Conservation (phyloP, 2,329 filamentous ascomycete genomes). For the Saccharata proteae region DNA sequence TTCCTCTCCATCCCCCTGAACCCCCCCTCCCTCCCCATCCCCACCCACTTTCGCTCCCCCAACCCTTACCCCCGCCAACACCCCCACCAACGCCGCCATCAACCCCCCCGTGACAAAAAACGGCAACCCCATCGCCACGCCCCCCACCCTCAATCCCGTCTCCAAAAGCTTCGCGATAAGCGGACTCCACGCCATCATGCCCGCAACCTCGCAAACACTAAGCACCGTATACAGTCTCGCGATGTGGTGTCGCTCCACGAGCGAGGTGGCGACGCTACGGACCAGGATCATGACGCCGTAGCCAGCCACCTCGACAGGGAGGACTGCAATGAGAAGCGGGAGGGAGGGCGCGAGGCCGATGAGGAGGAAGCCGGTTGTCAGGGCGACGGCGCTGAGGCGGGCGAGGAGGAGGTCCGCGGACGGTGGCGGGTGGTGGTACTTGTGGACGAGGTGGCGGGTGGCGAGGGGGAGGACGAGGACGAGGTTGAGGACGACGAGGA, state of each 20-base stretch:
- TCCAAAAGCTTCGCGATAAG: conserved; percentile 36
- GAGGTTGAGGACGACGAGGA: conserved; percentile 17
- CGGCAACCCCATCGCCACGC: conserved; percentile 38
- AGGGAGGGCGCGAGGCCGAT: conserved; percentile 19
- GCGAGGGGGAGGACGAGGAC: conserved; percentile 19
- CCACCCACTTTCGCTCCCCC: background rate
- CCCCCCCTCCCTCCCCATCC: too few species aligned
- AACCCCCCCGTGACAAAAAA: conserved; percentile 29
- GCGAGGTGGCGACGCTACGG: conserved; percentile 39
- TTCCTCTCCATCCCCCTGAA: too few species aligned
- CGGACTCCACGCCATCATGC: conserved; percentile 36
- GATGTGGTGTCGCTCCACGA: conserved; percentile 43
- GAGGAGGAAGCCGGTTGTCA: conserved; percentile 16
- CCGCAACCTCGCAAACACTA: conserved; percentile 37
- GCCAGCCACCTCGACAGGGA: conserved; percentile 37
- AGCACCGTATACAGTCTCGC: conserved; percentile 44
- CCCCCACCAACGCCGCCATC: background rate
- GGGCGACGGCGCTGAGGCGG: conserved; percentile 15
- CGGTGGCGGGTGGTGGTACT: conserved; percentile 9
- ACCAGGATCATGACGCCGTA: conserved; percentile 31
- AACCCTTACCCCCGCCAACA: background rate
- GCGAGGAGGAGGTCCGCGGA: conserved; percentile 20
- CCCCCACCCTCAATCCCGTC: conserved; percentile 35
- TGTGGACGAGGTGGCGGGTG: conserved; percentile 12
- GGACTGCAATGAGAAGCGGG: conserved; percentile 18